A percentile compares a stretch with the other conserved stretches of the same genome.
These are phyloP conservation scores for Barbarea vulgaris DNA, from an alignment of 345 rosid species.

Conservation along the genomic window DNA sequence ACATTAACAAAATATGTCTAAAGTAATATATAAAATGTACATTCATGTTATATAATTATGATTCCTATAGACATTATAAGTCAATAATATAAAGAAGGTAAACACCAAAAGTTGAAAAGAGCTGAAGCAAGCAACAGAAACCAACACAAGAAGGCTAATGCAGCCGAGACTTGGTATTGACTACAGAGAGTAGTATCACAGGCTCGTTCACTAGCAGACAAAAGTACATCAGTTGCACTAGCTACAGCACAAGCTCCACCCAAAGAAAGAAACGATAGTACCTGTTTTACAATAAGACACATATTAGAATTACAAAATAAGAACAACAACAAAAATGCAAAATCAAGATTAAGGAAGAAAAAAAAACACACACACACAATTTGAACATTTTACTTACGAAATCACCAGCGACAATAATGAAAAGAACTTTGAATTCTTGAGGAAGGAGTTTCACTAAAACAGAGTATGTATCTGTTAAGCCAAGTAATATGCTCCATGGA, in stretches of 20 bases:
- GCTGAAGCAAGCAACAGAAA: constrained; percentile 57
- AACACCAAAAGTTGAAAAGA: constrained; percentile 69
- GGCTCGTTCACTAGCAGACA: constrained; percentile 18
- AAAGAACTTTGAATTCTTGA: constrained; percentile 48
- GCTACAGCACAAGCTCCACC: constrained; percentile 69
- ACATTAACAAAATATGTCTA: neutral
- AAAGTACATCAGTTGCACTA: constrained; percentile 50
- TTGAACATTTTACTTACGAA: constrained; percentile 46
- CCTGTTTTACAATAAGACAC: constrained; percentile 43
- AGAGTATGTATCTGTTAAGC: constrained; percentile 59
- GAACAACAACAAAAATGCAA: neutral
- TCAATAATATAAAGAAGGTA: constrained; percentile 53
- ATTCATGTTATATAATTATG: constrained; percentile 21
- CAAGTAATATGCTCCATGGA: constrained; percentile 65
- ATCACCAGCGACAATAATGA: constrained; percentile 53
- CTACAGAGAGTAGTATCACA: constrained; percentile 50
- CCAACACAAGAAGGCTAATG: constrained; percentile 70
- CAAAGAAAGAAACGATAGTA: constrained; percentile 56
- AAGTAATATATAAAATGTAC: constrained; percentile 24
- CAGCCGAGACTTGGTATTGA: constrained; percentile 66
- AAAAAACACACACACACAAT: no score
- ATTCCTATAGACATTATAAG: neutral
- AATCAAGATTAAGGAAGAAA: neutral
- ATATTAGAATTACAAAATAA: neutral
- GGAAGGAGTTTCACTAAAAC: constrained; percentile 50